Evolutionary conservation across 306 rosid genomes (phyloP), one percentile per base, ranked within the genome.

Genomic region (Prunus campanulata): DNA sequence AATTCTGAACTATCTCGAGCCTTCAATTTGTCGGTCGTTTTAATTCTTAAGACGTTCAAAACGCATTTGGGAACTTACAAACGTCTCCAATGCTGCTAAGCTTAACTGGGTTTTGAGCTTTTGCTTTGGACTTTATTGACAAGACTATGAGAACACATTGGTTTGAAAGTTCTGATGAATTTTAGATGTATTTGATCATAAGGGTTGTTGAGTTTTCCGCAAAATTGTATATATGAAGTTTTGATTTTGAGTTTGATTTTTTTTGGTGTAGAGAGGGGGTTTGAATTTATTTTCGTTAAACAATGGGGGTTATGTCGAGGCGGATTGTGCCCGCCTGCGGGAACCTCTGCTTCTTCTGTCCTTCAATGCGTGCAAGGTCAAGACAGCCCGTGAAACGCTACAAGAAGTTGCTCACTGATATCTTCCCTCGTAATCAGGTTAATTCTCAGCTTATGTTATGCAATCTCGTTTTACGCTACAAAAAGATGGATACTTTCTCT

Each of bases 231-330:
- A 65, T 47, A 51, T 74, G 87, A 71, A 68, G 50, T 66, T 84
- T 62, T 77, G 68, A 71, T 29, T 66, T 15, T 48, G 12, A 48
- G 15, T 48, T 48, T 12, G 2, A 3, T 70, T 3, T 80, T 74
- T 67, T 42, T 42, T 77, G 55, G n/a, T 86, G 74, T 73, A 66
- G 86, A 49, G 75, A 47, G 65, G 76, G 82, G 78, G 73, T 75
- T 84, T 81, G 84, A 74, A 68, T 11, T 60, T 4, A 5, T 25
- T 81, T 83, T 2, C 44, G 48, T 39, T 44, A 49, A 78, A 83
- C 74, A 79, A 93, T 92, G 97, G 97, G 97, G 96, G 98, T 92
- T 81, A 87, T 92, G 93, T 92, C 98, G n/a, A 85, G 98, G 96
- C 95, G 90, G 87, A 96, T 92, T 24, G 92, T 94, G 74, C 98